These are phyloP conservation scores for Lachnellula suecica DNA, from an alignment of 2,329 filamentous ascomycete species.

Conservation along the genomic window DNA sequence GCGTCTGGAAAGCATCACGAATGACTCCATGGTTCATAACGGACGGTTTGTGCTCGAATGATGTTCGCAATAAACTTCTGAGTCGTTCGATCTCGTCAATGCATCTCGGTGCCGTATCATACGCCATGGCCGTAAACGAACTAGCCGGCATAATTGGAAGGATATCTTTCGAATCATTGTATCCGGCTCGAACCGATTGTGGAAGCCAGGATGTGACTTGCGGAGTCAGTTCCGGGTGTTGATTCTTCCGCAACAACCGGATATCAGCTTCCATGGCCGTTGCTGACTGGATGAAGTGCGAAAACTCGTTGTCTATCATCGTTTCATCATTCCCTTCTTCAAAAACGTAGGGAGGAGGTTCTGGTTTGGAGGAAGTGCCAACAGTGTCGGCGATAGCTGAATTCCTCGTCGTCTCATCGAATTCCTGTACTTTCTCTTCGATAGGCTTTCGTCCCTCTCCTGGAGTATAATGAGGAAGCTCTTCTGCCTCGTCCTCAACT, in stretches of 20 bases:
- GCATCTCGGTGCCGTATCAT: constrained; percentile 18
- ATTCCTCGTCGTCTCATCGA: constrained; percentile 7
- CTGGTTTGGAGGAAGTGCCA: constrained; percentile 1
- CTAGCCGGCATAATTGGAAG: constrained; percentile 7
- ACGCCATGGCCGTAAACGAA: constrained; percentile 21
- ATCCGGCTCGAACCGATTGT: constrained; percentile 1
- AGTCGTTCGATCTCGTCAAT: constrained; percentile 14
- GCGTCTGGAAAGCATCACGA: constrained; percentile 8
- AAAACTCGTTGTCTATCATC: constrained; percentile 15
- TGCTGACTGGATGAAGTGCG: constrained; percentile 14
- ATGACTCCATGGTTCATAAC: constrained; percentile 2
- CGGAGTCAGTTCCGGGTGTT: constrained; percentile 4
- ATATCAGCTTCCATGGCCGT: constrained; percentile 11
- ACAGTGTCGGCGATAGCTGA: constrained; percentile 1
- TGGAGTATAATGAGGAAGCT: constrained; percentile 16
- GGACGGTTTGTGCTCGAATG: constrained; percentile 5
- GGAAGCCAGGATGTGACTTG: constrained; percentile 15
- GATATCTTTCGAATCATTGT: constrained; percentile 9
- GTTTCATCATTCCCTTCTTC: constrained; percentile 12
- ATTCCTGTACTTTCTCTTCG: constrained; percentile 7
- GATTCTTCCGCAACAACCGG: constrained; percentile 5
- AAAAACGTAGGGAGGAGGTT: constrained; percentile 20
- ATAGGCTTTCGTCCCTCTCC: constrained; percentile 3
- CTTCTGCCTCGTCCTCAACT: neutral
- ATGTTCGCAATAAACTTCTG: constrained; percentile 6